These are phyloP conservation scores for Candida insectorum DNA, from an alignment of 805 yeast genomes.

Conservation along the genomic window DNA sequence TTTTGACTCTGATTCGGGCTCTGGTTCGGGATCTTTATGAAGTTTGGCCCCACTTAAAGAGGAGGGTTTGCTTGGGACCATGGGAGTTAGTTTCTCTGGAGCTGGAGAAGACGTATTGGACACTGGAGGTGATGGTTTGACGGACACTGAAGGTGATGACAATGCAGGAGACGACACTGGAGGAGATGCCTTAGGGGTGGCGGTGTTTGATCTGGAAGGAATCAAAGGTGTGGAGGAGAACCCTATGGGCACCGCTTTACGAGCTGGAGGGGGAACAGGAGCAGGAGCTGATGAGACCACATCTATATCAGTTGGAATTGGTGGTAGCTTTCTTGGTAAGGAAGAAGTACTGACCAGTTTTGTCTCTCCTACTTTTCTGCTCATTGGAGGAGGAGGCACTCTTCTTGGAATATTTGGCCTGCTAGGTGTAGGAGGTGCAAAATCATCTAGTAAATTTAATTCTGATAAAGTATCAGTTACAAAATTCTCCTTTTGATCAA, in stretches of 20 bases:
- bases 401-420: conserved; percentile 9
- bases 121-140: conserved; percentile 9
- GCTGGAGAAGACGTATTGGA: conserved; percentile 2
- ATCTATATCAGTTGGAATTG: conserved; percentile 11
- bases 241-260: conserved; percentile 27
- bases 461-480: conserved; percentile 29
- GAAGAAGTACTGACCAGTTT: not conserved
- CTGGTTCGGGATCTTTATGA: conserved; percentile 17
- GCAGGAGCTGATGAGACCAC: conserved; percentile 2
- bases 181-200: conserved; percentile 20
- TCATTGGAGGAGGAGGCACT: conserved; percentile 21
- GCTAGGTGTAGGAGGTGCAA: conserved; percentile 19
- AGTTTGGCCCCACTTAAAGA: no score
- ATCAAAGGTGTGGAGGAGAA: conserved; percentile 37
- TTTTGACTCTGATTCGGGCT: conserved; percentile 1
- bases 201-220: conserved; percentile 32
- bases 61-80: conserved; percentile 35
- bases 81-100: conserved; percentile 18
- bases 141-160: conserved; percentile 11
- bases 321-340: conserved; percentile 15
- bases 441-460: conserved; percentile 33
- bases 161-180: conserved; percentile 16
- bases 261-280: conserved; percentile 10
- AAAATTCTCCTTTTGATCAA: conserved; percentile 12
- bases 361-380: conserved; percentile 13